Percentiles rank a stretch among this genome's conserved stretches.
Evolutionary conservation across 75 land plant genomes (phyloP).

Genomic region (Selaginella tamariscina): DNA sequence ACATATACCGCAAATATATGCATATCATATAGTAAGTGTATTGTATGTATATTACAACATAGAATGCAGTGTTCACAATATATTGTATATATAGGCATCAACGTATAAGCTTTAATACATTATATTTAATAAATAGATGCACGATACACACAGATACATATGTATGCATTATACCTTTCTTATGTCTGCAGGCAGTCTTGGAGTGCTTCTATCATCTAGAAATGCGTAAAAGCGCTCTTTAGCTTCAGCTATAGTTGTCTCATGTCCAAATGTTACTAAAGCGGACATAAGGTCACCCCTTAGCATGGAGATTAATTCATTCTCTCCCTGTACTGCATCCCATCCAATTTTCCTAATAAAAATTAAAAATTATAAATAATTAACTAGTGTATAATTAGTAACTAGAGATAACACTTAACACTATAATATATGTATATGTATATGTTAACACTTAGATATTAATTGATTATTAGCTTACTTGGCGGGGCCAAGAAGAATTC

Average conservation of each 20-base stretch:
- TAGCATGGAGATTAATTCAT: not conserved
- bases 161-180: conserved; percentile 12
- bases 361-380: not conserved
- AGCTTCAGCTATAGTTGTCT: not conserved
- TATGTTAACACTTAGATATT: too few species aligned
- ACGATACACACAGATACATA: too few species aligned
- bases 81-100: not conserved
- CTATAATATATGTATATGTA: too few species aligned
- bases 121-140: too few species aligned
- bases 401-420: too few species aligned
- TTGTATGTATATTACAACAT: not conserved
- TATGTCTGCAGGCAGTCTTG: conserved; percentile 3
- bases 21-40: not conserved
- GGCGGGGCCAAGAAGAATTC: not conserved
- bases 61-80: not conserved
- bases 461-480: too few species aligned
- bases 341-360: not conserved
- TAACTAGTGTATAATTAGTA: too few species aligned
- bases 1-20: not conserved
- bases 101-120: not conserved
- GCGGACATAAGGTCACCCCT: not conserved
- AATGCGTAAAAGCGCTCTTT: not conserved
- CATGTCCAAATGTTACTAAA: conserved; percentile 2
- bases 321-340: not conserved
- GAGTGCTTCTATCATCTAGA: not conserved